Conservation (phyloP, 495 filamentous ascomycete species). For the Astrothelium subdiscretum region DNA sequence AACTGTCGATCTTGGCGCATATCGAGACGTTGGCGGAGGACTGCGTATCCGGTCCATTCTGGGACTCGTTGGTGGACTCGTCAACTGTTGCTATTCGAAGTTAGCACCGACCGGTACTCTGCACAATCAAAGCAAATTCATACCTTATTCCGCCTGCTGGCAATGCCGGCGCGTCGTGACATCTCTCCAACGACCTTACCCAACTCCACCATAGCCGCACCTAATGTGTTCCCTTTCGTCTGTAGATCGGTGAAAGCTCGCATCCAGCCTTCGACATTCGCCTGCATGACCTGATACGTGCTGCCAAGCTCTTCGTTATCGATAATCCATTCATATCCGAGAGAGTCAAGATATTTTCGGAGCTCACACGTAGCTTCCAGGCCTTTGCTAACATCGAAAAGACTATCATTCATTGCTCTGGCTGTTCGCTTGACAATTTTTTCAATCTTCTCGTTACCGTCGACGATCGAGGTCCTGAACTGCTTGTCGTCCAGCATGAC, state of each 20-base stretch:
- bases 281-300: constrained; percentile 28
- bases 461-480: constrained; percentile 69
- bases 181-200: constrained; percentile 27
- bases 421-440: constrained; percentile 73
- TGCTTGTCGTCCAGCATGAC: constrained; percentile 73
- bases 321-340: constrained; percentile 42
- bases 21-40: not conserved
- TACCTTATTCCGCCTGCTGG: constrained; percentile 26
- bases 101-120: not conserved
- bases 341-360: constrained; percentile 55
- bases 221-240: constrained; percentile 26
- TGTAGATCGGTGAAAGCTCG: constrained; percentile 23
- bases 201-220: constrained; percentile 23
- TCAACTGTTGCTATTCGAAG: not conserved
- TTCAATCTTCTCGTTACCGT: constrained; percentile 85
- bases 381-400: constrained; percentile 69
- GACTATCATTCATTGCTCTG: constrained; percentile 56
- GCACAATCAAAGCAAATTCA: not conserved
- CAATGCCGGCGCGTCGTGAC: constrained; percentile 29
- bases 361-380: constrained; percentile 65
- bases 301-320: constrained; percentile 18
- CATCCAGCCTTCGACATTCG: constrained; percentile 29
- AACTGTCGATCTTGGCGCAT: not conserved
- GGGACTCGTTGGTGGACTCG: not conserved
- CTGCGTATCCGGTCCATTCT: not conserved